Percentiles rank a stretch among this genome's conserved stretches.
Evolutionary conservation across 23 red algal genomes (phyloP).

Genomic region (Chondrus crispus): DNA sequence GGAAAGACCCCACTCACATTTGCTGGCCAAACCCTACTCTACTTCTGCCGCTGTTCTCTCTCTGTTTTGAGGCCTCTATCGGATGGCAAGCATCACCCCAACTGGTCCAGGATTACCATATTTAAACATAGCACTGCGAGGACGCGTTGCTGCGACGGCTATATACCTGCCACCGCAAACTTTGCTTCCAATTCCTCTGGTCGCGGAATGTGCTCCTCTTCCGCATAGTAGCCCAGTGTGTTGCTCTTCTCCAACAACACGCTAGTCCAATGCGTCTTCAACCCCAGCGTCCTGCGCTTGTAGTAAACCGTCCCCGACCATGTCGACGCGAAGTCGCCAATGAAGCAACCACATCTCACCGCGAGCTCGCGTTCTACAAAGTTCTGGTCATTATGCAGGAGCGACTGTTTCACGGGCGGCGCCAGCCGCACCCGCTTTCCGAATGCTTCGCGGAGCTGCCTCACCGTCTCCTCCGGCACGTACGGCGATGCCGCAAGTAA

Average conservation of each 20-base stretch:
- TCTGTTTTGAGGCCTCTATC: too few relatives aligned
- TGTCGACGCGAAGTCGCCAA: conserved; percentile 33
- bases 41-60: too few relatives aligned
- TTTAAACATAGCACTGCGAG: too few relatives aligned
- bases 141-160: too few relatives aligned
- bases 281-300: conserved; percentile 43
- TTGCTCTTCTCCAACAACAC: not conserved
- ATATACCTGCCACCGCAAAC: not conserved
- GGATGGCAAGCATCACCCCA: too few relatives aligned
- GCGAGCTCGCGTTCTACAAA: conserved; percentile 52
- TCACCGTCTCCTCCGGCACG: not conserved
- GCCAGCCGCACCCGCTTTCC: not conserved
- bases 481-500: conserved; percentile 44
- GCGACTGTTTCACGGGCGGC: not conserved
- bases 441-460: not conserved
- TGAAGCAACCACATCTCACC: not conserved
- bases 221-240: not conserved
- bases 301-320: conserved; percentile 59
- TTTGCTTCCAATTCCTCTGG: not conserved
- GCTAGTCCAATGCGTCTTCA: conserved; percentile 4
- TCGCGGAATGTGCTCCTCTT: not conserved
- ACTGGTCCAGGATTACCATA: too few relatives aligned
- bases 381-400: not conserved
- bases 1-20: too few relatives aligned
- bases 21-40: too few relatives aligned